Percentiles rank a stretch among this genome's conserved stretches.
These are phyloP conservation scores for Prunus dulcis DNA, from an alignment of 306 rosid genomes.

Conservation along the genomic window DNA sequence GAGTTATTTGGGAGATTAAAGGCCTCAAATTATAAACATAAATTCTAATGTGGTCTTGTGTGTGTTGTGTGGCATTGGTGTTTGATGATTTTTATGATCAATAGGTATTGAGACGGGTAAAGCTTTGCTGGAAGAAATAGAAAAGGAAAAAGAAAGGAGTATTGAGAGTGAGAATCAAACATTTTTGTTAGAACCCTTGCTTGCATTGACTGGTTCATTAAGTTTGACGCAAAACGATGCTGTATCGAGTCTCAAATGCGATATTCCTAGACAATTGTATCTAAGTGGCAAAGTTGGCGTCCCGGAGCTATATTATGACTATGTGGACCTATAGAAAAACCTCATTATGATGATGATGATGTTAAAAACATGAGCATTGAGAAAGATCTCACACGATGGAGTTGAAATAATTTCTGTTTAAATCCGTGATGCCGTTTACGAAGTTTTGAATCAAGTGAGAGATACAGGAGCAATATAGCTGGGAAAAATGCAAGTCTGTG, in stretches of 20 bases:
- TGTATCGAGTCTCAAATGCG: constrained; percentile 68
- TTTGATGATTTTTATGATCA: neutral
- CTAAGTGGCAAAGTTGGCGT: constrained; percentile 64
- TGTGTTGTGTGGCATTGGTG: neutral
- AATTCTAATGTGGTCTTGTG: neutral
- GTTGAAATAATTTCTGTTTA: constrained; percentile 18
- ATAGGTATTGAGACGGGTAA: constrained; percentile 85
- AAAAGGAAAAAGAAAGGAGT: constrained; percentile 55
- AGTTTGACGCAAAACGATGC: constrained; percentile 56
- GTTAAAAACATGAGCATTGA: constrained; percentile 3
- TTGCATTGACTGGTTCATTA: constrained; percentile 65
- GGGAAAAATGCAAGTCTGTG: neutral
- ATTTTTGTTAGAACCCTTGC: constrained; percentile 62
- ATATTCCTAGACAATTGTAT: constrained; percentile 69
- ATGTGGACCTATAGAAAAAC: constrained; percentile 24
- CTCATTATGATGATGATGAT: constrained; percentile 8
- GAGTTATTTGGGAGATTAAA: neutral
- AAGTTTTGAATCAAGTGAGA: constrained; percentile 16
- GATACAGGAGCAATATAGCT: neutral
- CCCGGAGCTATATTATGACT: constrained; percentile 59
- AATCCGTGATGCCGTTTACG: constrained; percentile 25
- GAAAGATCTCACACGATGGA: constrained; percentile 20
- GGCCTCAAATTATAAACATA: neutral
- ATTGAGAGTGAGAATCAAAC: constrained; percentile 54
- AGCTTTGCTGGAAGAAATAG: constrained; percentile 64